Conservation (phyloP, 805 yeast species). For the Aciculoconidium aculeatum region DNA sequence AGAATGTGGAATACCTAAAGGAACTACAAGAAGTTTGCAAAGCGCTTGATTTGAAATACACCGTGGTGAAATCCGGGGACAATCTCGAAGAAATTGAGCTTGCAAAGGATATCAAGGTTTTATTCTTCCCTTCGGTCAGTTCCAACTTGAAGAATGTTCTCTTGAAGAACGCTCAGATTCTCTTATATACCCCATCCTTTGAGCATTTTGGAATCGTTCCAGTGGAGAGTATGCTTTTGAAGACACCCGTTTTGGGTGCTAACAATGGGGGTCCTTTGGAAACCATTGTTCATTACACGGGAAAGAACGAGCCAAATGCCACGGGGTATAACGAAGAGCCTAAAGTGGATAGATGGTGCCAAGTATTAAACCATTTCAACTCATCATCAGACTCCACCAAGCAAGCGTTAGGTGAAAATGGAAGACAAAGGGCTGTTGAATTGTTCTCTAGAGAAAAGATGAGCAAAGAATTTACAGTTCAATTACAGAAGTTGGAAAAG, state of each 20-base stretch:
- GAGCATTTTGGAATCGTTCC: slow-evolving; percentile 99
- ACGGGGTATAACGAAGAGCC: slow-evolving; percentile 61
- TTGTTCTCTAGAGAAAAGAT: slow-evolving; percentile 43
- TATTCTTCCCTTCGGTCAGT: slow-evolving; percentile 79
- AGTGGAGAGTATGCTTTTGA: slow-evolving; percentile 83
- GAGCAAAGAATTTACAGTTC: slow-evolving; percentile 26
- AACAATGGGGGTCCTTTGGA: slow-evolving; percentile 93
- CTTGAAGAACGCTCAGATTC: slow-evolving; percentile 48
- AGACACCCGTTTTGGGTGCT: slow-evolving; percentile 80
- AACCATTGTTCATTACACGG: slow-evolving; percentile 43
- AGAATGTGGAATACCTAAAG: slow-evolving; percentile 66
- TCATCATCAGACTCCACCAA: slow-evolving; percentile 15
- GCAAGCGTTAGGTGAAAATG: slow-evolving; percentile 28
- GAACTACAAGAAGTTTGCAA: slow-evolving; percentile 52
- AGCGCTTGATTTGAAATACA: slow-evolving; percentile 29
- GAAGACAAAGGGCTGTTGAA: slow-evolving; percentile 28
- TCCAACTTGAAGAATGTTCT: slow-evolving; percentile 59
- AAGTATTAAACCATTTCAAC: slow-evolving; percentile 37
- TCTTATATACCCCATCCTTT: slow-evolving; percentile 82
- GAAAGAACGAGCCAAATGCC: slow-evolving; percentile 27
- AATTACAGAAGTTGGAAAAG: slow-evolving; percentile 6
- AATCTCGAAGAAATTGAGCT: slow-evolving; percentile 11
- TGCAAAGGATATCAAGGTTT: slow-evolving; percentile 26
- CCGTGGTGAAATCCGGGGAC: slow-evolving; percentile 1
- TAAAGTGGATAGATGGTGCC: slow-evolving; percentile 49